Evolutionary conservation across 257 asterid genomes (phyloP).

Genomic region (Solanum pinnatisectum): DNA sequence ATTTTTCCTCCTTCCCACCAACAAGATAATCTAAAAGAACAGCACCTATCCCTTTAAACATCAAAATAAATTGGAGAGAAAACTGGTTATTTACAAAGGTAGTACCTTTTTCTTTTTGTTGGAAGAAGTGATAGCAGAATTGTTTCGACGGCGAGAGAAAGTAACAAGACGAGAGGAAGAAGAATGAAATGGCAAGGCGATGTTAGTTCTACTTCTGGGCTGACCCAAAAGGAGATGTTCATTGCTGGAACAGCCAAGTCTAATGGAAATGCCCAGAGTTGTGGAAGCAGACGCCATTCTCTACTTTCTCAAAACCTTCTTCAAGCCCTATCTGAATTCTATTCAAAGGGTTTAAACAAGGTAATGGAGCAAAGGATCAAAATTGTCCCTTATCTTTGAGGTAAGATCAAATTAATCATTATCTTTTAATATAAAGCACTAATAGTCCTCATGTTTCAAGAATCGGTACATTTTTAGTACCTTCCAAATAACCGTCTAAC

Average conservation of each 20-base stretch:
- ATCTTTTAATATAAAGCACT: no score
- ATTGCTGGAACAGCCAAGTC: constrained; percentile 12
- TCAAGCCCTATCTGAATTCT: background rate
- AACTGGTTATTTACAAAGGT: background rate
- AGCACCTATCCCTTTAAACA: background rate
- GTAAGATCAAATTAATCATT: no score
- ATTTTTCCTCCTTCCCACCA: background rate
- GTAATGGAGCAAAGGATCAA: no score
- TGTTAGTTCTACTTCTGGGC: constrained; percentile 13
- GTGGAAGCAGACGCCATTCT: constrained; percentile 40
- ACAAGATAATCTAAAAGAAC: background rate
- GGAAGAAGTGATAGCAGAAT: constrained; percentile 21
- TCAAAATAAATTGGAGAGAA: background rate
- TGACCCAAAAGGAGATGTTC: constrained; percentile 12
- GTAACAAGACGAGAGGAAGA: constrained; percentile 14
- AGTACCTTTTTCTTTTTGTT: constrained; percentile 38
- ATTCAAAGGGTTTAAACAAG: background rate
- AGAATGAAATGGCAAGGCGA: constrained; percentile 10
- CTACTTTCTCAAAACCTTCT: background rate
- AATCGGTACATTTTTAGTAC: no score
- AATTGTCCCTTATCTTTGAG: no score
- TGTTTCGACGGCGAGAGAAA: constrained; percentile 53
- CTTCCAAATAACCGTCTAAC: no score
- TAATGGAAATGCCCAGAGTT: constrained; percentile 27
- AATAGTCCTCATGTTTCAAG: no score